Evolutionary conservation across 108 stramenopile species (phyloP), one percentile per base, ranked within the genome.

Genomic region (Phaeodactylum tricornutum): DNA sequence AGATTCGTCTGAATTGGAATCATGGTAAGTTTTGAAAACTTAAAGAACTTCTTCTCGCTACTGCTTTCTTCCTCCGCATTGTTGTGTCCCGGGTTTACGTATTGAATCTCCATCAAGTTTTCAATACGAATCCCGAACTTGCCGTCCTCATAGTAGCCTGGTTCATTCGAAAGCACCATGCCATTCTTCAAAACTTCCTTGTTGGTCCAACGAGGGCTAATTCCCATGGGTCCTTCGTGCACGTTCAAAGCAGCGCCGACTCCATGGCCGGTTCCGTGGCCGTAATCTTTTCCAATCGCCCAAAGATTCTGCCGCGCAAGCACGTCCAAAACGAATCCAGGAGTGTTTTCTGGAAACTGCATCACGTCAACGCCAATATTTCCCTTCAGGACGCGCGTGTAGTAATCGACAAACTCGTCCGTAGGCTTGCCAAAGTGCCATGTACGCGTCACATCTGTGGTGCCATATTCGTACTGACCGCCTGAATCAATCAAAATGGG

Each of bases 141-240:
- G 3, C 92, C 96, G 55, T 83, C 85, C 21, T 82, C 81, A 58
- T 99, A 99, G 44, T 77, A 97, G n/a, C 98, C 98, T 4, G 98
- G 98, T 50, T 99, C 98, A 57, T 97, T 97, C 31, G 77, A 79
- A 5, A 94, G 69, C 12, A 93, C 88, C 98, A 99, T 99, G n/a
- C 96, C 96, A 15, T 79, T 67, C 62, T 85, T 77, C 56, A 96
- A 45, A 23, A 66, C 69, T 55, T 85, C 76, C 45, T 67, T 57
- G 56, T 87, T 83, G n/a, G 65, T 43, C 52, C 62, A 88, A 23
- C 77, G 67, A 20, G 78, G 77, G 47, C 70, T 70, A 40, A 92
- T 91, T 26, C 55, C 47, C 33, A 23, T 81, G 11, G 98, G 98
- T 9, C 94, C 96, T 50, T 99, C 98, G 50, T 99, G 98, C 1